These are phyloP conservation scores for Nannochloropsis oceanica DNA, from an alignment of 108 stramenopile species.

Conservation along the genomic window DNA sequence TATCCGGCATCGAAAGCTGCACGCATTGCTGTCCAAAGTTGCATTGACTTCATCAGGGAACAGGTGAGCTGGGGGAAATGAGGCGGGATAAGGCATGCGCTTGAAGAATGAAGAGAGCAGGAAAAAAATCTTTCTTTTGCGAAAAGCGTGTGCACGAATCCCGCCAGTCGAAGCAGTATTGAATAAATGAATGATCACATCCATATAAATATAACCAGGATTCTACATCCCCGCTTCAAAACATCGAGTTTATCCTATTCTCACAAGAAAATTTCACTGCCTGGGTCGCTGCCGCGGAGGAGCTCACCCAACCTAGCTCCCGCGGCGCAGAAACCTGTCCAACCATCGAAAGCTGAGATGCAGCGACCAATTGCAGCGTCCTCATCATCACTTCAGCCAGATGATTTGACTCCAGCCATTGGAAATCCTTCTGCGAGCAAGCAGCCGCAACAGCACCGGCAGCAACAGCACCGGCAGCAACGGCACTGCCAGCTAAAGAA, in stretches of 20 bases:
- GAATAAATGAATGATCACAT: no score
- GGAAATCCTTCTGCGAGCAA: no score
- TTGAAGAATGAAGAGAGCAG: not conserved
- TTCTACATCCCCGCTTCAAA: not conserved
- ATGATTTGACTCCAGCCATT: no score
- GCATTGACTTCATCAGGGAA: not conserved
- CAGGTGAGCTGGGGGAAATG: not conserved
- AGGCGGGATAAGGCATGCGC: not conserved
- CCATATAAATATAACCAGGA: not conserved
- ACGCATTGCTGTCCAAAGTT: not conserved
- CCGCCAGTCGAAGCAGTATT: no score
- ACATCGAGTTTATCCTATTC: not conserved
- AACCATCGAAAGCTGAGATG: no score
- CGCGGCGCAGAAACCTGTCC: no score
- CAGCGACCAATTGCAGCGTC: no score
- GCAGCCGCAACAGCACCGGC: no score
- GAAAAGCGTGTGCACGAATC: not conserved
- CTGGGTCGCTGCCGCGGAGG: not conserved
- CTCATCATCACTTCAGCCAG: no score
- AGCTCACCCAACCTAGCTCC: not conserved
- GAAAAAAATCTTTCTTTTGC: not conserved
- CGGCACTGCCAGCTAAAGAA: no score
- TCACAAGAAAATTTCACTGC: not conserved
- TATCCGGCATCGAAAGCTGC: conserved; percentile 7
- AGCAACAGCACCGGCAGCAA: no score